Conservation (phyloP, 139 green algal species). For the Zygnema cylindricum region DNA sequence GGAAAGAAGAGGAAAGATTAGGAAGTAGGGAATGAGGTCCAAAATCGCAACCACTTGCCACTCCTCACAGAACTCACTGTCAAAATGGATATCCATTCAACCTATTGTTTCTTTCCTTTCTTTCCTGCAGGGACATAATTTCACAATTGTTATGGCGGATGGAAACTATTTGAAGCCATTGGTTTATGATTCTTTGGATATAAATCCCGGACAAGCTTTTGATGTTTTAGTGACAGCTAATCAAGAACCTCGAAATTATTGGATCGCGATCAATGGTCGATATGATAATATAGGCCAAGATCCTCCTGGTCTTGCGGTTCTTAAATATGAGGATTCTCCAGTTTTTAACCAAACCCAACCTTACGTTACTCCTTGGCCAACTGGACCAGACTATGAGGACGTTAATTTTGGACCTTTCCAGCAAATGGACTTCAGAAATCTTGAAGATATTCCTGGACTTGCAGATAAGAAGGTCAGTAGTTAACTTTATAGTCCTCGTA, state of each 20-base stretch:
- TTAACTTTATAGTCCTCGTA: too few relatives aligned
- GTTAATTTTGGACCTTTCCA: background rate
- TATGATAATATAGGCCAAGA: background rate
- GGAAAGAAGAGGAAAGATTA: too few relatives aligned
- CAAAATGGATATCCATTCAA: too few relatives aligned
- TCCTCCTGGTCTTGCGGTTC: background rate
- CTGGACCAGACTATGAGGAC: background rate
- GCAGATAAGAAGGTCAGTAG: background rate
- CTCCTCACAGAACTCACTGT: too few relatives aligned
- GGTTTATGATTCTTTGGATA: background rate
- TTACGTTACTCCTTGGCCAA: background rate
- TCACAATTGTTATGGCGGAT: background rate
- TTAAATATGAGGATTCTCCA: background rate
- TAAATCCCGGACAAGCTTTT: slow-evolving; percentile 6
- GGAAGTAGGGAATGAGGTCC: too few relatives aligned
- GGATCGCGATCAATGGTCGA: slow-evolving; percentile 5
- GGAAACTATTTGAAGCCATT: background rate
- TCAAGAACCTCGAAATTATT: slow-evolving; percentile 8
- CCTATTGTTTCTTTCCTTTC: too few relatives aligned
- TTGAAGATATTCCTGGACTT: background rate
- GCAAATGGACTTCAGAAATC: background rate
- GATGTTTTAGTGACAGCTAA: background rate
- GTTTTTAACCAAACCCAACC: background rate
- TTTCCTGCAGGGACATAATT: slow-evolving; percentile 2
- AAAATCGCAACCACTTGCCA: too few relatives aligned